Percentiles rank a stretch among this genome's conserved stretches.
Conservation (phyloP, 352 stramenopile genomes). For the Phytophthora cactorum region DNA sequence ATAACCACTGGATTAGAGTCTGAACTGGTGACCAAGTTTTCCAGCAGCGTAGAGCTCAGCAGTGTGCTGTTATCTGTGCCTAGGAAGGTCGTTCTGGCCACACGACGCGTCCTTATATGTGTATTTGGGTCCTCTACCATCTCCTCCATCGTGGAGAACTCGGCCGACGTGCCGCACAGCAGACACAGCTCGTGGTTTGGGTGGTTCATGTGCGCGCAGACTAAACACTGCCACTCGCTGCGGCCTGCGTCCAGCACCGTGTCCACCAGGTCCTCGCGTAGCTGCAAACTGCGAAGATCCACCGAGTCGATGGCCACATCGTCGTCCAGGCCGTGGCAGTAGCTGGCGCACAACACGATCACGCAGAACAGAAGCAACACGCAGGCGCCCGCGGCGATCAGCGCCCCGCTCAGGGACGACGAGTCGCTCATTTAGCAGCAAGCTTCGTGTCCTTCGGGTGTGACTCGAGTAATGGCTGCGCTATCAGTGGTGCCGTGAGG, state of each 20-base stretch:
- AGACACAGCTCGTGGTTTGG: constrained; percentile 64
- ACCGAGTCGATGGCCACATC: constrained; percentile 61
- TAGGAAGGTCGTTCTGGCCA: constrained; percentile 38
- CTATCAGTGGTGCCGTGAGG: background rate
- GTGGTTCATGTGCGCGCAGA: constrained; percentile 80
- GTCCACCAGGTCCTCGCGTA: constrained; percentile 73
- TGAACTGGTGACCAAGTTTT: constrained; percentile 21
- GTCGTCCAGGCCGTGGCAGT: constrained; percentile 42
- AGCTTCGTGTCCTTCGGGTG: background rate
- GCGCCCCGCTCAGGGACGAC: constrained; percentile 35
- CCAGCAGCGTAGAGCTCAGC: constrained; percentile 40
- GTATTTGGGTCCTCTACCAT: constrained; percentile 36
- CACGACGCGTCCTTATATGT: constrained; percentile 14
- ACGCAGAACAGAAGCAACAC: constrained; percentile 60
- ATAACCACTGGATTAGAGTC: constrained; percentile 12
- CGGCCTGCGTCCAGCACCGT: constrained; percentile 64
- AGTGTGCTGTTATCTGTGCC: constrained; percentile 37
- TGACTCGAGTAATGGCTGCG: constrained; percentile 10
- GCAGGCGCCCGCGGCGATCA: constrained; percentile 37
- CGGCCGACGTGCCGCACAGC: constrained; percentile 68
- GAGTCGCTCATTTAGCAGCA: constrained; percentile 33
- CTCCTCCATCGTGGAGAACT: constrained; percentile 55
- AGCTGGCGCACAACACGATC: constrained; percentile 48
- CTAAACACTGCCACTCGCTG: constrained; percentile 78
- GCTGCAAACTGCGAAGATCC: constrained; percentile 53